These are phyloP conservation scores for Tetracladium setigerum DNA, from an alignment of 495 filamentous ascomycete species.

Conservation along the genomic window DNA sequence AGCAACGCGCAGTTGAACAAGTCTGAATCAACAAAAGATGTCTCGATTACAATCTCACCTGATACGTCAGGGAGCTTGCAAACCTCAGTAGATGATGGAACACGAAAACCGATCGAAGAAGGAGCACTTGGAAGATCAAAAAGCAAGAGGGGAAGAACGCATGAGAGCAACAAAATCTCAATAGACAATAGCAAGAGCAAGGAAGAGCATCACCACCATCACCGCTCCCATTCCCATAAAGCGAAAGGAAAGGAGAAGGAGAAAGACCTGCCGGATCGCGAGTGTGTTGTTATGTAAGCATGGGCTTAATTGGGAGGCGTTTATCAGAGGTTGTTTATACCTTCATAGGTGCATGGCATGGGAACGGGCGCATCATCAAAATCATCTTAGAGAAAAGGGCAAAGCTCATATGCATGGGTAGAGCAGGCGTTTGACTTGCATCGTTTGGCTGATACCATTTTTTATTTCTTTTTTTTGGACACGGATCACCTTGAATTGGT, in stretches of 20 bases:
- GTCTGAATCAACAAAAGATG: conserved; percentile 28
- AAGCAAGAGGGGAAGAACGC: conserved; percentile 31
- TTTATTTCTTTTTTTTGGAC: too few species aligned
- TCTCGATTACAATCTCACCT: conserved; percentile 21
- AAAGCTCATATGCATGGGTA: too few species aligned
- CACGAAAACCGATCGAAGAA: conserved; percentile 24
- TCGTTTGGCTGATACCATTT: too few species aligned
- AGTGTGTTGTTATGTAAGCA: conserved; percentile 56
- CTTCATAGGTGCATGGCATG: too few species aligned
- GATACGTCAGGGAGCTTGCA: conserved; percentile 27
- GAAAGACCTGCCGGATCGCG: conserved; percentile 50
- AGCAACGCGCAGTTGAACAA: conserved; percentile 39
- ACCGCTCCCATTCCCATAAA: conserved; percentile 20
- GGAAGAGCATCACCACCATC: conserved; percentile 11
- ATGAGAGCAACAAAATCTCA: conserved; percentile 31
- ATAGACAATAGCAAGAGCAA: conserved; percentile 33
- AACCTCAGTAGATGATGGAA: conserved; percentile 38
- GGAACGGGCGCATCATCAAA: too few species aligned
- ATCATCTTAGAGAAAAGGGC: too few species aligned
- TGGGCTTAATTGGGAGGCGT: not conserved
- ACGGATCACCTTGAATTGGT: too few species aligned
- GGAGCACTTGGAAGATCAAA: conserved; percentile 32
- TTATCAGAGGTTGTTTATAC: too few species aligned
- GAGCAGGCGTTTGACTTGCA: too few species aligned
- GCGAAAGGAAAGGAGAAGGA: conserved; percentile 33